Conservation (phyloP, 257 asterid genomes). For the Gynochthodes officinalis region DNA sequence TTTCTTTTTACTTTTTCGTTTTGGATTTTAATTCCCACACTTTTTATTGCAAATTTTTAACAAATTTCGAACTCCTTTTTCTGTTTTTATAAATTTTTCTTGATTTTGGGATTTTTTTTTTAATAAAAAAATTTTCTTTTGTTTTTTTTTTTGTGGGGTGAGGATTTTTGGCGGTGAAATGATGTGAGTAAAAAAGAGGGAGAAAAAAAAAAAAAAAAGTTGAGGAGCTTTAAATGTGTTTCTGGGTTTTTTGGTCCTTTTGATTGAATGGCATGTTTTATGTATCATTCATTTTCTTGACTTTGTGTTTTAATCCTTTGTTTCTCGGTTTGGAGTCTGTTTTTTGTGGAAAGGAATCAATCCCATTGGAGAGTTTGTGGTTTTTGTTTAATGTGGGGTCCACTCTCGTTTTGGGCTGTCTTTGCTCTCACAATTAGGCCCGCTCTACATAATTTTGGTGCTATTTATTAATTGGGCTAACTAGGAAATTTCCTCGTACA, state of each 20-base stretch:
- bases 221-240: slow-evolving; percentile 6
- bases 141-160: background rate
- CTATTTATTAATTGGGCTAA: background rate
- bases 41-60: background rate
- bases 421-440: background rate
- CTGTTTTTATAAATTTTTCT: background rate
- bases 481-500: background rate
- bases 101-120: background rate
- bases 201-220: background rate
- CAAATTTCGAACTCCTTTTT: background rate
- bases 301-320: slow-evolving; percentile 12
- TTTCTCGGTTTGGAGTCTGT: slow-evolving; percentile 23
- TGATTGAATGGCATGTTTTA: no score
- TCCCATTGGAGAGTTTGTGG: slow-evolving; percentile 24
- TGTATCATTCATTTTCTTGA: background rate
- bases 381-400: slow-evolving; percentile 29
- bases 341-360: slow-evolving; percentile 19
- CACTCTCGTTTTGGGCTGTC: slow-evolving; percentile 4
- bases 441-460: background rate
- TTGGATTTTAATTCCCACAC: background rate
- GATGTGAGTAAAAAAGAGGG: no score
- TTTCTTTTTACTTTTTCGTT: background rate
- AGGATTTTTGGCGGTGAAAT: no score
- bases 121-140: background rate
- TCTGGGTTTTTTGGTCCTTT: slow-evolving; percentile 35